Percentiles rank a stretch among this genome's conserved stretches.
phyloP scores from a whole-genome alignment of 2,329 filamentous ascomycete genomes.

The Celoporthe dispersa region DNA sequence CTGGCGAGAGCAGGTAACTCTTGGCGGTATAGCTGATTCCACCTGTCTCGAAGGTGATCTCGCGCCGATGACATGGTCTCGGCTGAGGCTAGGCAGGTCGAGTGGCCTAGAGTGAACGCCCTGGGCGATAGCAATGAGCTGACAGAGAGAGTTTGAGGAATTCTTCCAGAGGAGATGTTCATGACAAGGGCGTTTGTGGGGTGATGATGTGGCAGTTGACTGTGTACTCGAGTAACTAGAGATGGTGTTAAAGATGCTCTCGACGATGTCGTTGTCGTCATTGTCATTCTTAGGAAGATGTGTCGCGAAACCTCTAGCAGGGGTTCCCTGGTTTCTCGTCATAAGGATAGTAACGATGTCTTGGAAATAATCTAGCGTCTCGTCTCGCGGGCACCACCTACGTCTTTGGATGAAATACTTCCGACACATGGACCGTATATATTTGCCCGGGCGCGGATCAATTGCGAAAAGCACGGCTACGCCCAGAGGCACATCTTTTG shows the following conservation, averaged over 20 bases:
- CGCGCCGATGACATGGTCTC: slow-evolving; percentile 12
- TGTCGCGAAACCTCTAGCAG: not conserved
- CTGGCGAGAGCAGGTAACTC: slow-evolving; percentile 17
- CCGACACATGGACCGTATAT: too few relatives aligned
- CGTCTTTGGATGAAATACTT: too few relatives aligned
- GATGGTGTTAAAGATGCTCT: not conserved
- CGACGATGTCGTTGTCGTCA: not conserved
- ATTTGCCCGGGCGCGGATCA: not conserved
- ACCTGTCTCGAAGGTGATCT: slow-evolving; percentile 11
- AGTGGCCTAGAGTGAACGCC: not conserved
- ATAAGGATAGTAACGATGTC: not conserved
- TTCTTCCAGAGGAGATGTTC: not conserved
- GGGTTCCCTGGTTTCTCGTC: not conserved
- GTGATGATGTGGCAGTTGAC: not conserved
- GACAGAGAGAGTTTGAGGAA: not conserved
- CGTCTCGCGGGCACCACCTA: too few relatives aligned
- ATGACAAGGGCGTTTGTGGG: not conserved
- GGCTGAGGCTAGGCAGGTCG: not conserved
- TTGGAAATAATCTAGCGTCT: not conserved
- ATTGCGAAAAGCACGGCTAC: not conserved
- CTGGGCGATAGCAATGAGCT: not conserved
- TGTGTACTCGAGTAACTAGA: not conserved
- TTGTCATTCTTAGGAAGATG: not conserved
- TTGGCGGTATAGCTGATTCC: slow-evolving; percentile 19
- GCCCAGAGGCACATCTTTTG: not conserved